phyloP scores from a whole-genome alignment of 805 yeast genomes.

The Candida pseudofarinosa region DNA sequence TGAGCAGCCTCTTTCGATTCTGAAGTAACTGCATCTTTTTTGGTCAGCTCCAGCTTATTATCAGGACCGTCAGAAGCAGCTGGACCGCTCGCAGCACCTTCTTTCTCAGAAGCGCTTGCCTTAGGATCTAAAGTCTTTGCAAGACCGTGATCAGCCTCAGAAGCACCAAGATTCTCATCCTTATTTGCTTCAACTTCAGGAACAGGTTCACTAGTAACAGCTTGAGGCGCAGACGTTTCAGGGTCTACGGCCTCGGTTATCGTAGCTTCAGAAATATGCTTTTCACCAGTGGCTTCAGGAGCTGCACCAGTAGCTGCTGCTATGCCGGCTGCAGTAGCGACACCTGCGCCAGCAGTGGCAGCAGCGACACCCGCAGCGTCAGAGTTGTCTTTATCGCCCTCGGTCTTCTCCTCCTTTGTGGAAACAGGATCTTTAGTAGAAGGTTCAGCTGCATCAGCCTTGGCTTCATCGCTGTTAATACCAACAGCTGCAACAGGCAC shows the following conservation, averaged over 20 bases:
- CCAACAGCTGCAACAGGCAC: slow-evolving; percentile 2
- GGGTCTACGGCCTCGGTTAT: neutral
- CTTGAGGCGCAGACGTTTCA: neutral
- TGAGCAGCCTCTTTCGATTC: slow-evolving; percentile 1
- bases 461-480: too few relatives aligned
- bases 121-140: slow-evolving; percentile 7
- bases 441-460: slow-evolving; percentile 2
- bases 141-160: slow-evolving; percentile 5
- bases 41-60: neutral
- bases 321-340: slow-evolving; percentile 10
- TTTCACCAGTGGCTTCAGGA: slow-evolving; percentile 13
- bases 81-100: slow-evolving; percentile 13
- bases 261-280: slow-evolving; percentile 5
- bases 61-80: neutral
- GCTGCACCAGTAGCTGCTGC: slow-evolving; percentile 8
- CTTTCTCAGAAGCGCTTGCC: slow-evolving; percentile 11
- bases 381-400: slow-evolving; percentile 6
- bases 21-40: neutral
- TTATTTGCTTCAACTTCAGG: neutral
- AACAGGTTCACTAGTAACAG: neutral
- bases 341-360: slow-evolving; percentile 11
- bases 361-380: slow-evolving; percentile 5
- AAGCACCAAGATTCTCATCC: neutral
- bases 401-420: slow-evolving; percentile 4
- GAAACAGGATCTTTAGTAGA: slow-evolving; percentile 5